Conservation (phyloP, 441 rosid species). For the Jatropha podagrica region DNA sequence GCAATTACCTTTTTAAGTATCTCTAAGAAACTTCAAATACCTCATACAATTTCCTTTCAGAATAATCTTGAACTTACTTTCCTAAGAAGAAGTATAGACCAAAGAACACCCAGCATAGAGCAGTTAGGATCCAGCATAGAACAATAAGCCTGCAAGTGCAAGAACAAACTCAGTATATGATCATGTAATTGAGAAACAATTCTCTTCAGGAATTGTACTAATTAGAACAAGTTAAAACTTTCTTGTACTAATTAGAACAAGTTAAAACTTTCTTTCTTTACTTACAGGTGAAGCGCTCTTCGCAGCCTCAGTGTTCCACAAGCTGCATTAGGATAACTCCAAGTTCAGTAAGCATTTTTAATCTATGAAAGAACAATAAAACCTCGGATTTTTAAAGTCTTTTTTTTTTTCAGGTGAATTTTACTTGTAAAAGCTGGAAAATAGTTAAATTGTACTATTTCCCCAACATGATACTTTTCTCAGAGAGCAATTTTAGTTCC, state of each 20-base stretch:
- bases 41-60: neutral
- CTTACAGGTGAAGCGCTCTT: slow-evolving; percentile 45
- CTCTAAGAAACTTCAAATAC: neutral
- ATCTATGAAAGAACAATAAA: too few relatives aligned
- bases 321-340: slow-evolving; percentile 37
- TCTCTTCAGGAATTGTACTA: neutral
- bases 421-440: too few relatives aligned
- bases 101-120: slow-evolving; percentile 59
- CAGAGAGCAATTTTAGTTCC: neutral
- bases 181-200: neutral
- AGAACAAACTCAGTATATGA: neutral
- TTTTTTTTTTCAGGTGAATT: too few relatives aligned
- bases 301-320: slow-evolving; percentile 44
- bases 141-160: slow-evolving; percentile 46
- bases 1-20: neutral
- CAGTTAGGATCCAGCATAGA: slow-evolving; percentile 61
- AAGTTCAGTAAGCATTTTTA: neutral
- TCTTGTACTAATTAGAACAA: neutral
- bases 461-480: too few relatives aligned
- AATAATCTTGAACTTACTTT: slow-evolving; percentile 37
- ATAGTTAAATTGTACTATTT: too few relatives aligned
- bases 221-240: neutral
- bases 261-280: slow-evolving; percentile 10
- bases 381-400: too few relatives aligned
- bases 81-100: slow-evolving; percentile 62